Evolutionary conservation across 164 flowering plant species (phyloP), one percentile per base, ranked within the genome.

Genomic region (Euptelea pleiosperma): DNA sequence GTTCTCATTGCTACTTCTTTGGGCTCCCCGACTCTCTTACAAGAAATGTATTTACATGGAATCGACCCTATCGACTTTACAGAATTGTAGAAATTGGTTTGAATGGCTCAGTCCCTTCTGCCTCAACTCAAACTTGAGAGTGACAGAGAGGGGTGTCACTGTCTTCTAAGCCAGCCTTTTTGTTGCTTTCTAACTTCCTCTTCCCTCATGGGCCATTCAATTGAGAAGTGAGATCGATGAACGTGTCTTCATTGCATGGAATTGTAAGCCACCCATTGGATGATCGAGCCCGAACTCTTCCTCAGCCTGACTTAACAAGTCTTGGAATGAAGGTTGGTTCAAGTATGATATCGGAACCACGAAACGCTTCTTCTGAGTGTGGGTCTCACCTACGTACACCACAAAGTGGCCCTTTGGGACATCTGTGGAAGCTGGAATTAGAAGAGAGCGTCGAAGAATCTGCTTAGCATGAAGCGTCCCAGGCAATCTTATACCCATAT

Each of bases 341-440:
- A 68, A 35, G 67, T 61, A 71, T 12, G 75, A 42, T 4, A 69
- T 19, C 2, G 76, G 83, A 52, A 80, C 58, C 7, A 76, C 72
- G 29, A 65, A 77, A 1, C 85, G 45, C 64, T 60, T 80, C 77
- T 57, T 80, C 19, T 46, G 12, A 24, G 2, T 46, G 21, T 68
- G 53, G 21, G 6, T 55, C 31, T 71, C 80, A 55, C 83, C 80
- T 16, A 76, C 78, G 52, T 82, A n/a, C n/a, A n/a, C n/a, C n/a
- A n/a, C n/a, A n/a, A n/a, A n/a, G n/a, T n/a, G n/a, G n/a, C 75
- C 75, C 52, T 75, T 75, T 8, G 72, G 77, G 8, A 67, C 61
- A 35, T 45, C 55, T 8, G 18, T 28, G 28, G 79, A 11, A 77
- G 15, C 4, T 1, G 45, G 3, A 1, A 11, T 34, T 30, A 24